Conservation (phyloP, 2,329 filamentous ascomycete genomes). For the Ophiocordyceps camponoti-rufipedis region DNA sequence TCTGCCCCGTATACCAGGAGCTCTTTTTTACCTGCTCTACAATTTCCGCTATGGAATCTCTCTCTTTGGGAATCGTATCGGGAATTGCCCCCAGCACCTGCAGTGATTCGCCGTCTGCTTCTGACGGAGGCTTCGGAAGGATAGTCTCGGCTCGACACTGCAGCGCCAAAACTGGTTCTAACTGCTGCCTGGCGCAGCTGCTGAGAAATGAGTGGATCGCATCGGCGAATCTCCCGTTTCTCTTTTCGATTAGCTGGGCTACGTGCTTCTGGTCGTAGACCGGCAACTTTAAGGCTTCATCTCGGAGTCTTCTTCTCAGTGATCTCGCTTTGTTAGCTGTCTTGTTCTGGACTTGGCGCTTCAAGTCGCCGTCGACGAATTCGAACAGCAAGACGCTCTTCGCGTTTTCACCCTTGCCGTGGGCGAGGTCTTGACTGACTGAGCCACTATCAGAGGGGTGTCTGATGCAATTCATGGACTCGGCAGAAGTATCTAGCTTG, state of each 20-base stretch:
- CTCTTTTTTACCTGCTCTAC: conserved; percentile 64
- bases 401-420: conserved; percentile 9
- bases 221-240: conserved; percentile 65
- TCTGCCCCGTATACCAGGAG: conserved; percentile 81
- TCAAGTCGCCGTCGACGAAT: conserved; percentile 81
- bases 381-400: conserved; percentile 75
- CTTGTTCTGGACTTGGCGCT: conserved; percentile 53
- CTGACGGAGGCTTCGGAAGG: conserved; percentile 41
- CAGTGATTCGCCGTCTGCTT: conserved; percentile 10
- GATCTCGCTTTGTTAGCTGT: conserved; percentile 58
- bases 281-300: conserved; percentile 78
- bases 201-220: conserved; percentile 66
- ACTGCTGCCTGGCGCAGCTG: conserved; percentile 42
- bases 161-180: conserved; percentile 52
- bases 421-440: neutral
- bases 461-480: conserved; percentile 11
- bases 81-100: conserved; percentile 33
- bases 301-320: conserved; percentile 46
- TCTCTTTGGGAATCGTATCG: conserved; percentile 57
- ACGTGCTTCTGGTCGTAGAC: conserved; percentile 89
- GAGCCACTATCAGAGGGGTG: neutral
- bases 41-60: conserved; percentile 69
- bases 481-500: conserved; percentile 26
- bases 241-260: conserved; percentile 71
- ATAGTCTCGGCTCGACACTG: conserved; percentile 36